phyloP scores from a whole-genome alignment of 176 grass and related monocot species.

The Alopecurus myosuroides region DNA sequence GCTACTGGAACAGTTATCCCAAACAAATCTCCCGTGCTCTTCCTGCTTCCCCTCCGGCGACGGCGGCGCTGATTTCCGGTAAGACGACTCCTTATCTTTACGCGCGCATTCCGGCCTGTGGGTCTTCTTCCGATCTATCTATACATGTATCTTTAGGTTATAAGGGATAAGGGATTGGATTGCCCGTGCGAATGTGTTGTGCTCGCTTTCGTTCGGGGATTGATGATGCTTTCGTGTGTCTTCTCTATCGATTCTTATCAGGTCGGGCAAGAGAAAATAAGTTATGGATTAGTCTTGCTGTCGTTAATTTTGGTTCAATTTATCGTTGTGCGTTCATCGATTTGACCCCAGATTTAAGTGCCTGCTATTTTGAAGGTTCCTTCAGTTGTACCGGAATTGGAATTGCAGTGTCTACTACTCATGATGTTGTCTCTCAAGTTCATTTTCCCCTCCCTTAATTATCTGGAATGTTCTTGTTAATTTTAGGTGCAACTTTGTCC shows the following conservation, averaged over 20 bases:
- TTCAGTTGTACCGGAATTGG: slow-evolving; percentile 2
- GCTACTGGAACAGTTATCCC: background rate
- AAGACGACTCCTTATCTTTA: background rate
- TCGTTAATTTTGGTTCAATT: background rate
- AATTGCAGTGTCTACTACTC: background rate
- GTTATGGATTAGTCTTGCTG: slow-evolving; percentile 15
- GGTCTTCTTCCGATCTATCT: background rate
- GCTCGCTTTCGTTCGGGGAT: background rate
- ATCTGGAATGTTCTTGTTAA: background rate
- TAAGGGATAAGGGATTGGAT: background rate
- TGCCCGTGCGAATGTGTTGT: background rate
- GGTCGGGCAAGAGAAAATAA: slow-evolving; percentile 13
- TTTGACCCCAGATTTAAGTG: background rate
- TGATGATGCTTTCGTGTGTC: slow-evolving; percentile 18
- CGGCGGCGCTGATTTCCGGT: slow-evolving; percentile 33
- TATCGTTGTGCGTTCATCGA: background rate
- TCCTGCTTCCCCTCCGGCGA: slow-evolving; percentile 20
- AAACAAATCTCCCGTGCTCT: background rate
- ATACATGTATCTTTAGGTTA: background rate
- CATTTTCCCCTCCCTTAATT: background rate
- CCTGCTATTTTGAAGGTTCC: slow-evolving; percentile 43
- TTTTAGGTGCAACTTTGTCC: background rate
- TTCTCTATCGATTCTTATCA: slow-evolving; percentile 36
- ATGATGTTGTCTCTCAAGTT: background rate
- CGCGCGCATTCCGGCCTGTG: background rate